Conservation (phyloP, 176 grass and related monocot genomes). For the Ananas comosus region DNA sequence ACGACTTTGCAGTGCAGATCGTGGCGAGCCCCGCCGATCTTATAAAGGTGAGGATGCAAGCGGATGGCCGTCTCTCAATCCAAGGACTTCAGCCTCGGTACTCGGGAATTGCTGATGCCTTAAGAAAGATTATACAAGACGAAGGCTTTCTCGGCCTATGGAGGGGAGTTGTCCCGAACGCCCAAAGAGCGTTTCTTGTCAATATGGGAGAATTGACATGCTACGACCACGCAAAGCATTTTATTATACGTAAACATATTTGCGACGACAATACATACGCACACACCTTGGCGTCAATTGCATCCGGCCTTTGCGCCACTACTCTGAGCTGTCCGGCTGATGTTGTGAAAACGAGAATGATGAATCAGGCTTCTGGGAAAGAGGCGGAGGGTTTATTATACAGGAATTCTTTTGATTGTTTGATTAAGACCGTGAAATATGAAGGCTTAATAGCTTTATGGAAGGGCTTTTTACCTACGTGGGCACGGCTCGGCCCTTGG, state of each 20-base stretch:
- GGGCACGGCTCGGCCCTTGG: slow-evolving; percentile 80
- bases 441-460: slow-evolving; percentile 55
- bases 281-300: slow-evolving; percentile 60
- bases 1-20: slow-evolving; percentile 40
- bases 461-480: slow-evolving; percentile 86
- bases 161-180: slow-evolving; percentile 61
- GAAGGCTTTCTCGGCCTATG: slow-evolving; percentile 61
- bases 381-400: slow-evolving; percentile 26
- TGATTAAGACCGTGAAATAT: slow-evolving; percentile 51
- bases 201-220: slow-evolving; percentile 79
- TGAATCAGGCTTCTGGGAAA: slow-evolving; percentile 49
- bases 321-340: slow-evolving; percentile 68
- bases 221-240: slow-evolving; percentile 76
- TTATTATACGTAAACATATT: slow-evolving; percentile 49
- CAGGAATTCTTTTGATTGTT: slow-evolving; percentile 75
- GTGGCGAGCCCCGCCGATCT: slow-evolving; percentile 73
- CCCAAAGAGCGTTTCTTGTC: slow-evolving; percentile 78
- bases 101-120: slow-evolving; percentile 43
- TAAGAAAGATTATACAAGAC: slow-evolving; percentile 39
- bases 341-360: slow-evolving; percentile 88
- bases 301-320: slow-evolving; percentile 53
- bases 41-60: slow-evolving; percentile 90
- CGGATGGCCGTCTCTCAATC: slow-evolving; percentile 39
- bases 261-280: slow-evolving; percentile 56
- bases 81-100: slow-evolving; percentile 49